phyloP scores from a whole-genome alignment of 495 filamentous ascomycete species.

The Haplographium delicatum region DNA sequence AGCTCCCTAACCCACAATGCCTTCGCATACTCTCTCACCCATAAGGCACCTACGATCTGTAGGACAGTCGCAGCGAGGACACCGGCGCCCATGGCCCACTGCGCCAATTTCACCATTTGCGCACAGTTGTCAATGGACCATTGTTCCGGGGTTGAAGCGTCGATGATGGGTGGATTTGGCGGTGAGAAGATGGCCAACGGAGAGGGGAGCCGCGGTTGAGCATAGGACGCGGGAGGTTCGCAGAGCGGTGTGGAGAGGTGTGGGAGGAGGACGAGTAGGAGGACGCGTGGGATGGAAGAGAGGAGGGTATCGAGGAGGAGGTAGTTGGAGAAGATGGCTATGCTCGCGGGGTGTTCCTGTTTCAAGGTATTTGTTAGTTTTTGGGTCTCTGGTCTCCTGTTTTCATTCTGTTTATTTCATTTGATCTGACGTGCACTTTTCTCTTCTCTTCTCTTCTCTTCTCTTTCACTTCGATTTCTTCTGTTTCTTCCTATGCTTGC shows the following conservation, averaged over 20 bases:
- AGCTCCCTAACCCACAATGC: conserved; percentile 18
- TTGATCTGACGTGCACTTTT: no score
- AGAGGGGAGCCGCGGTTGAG: not conserved
- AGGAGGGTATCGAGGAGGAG: conserved; percentile 22
- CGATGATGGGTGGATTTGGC: not conserved
- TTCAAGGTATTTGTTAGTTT: not conserved
- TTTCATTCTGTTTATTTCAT: no score
- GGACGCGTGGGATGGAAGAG: conserved; percentile 20
- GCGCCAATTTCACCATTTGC: conserved; percentile 7
- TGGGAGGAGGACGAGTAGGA: conserved; percentile 19
- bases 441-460: no score
- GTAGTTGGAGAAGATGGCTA: conserved; percentile 24
- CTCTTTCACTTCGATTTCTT: no score
- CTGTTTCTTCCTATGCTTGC: no score
- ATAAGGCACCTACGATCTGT: conserved; percentile 23
- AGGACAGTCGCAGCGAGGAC: conserved; percentile 17
- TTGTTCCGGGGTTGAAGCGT: not conserved
- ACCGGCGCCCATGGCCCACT: conserved; percentile 17
- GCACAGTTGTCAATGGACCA: conserved; percentile 12
- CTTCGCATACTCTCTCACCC: conserved; percentile 21
- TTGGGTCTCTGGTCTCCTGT: no score
- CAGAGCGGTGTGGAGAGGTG: conserved; percentile 9
- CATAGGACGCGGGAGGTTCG: not conserved
- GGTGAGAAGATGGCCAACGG: not conserved
- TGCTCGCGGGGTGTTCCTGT: conserved; percentile 23